phyloP scores from a whole-genome alignment of 352 stramenopile species.

The Phytopythium aichiense region DNA sequence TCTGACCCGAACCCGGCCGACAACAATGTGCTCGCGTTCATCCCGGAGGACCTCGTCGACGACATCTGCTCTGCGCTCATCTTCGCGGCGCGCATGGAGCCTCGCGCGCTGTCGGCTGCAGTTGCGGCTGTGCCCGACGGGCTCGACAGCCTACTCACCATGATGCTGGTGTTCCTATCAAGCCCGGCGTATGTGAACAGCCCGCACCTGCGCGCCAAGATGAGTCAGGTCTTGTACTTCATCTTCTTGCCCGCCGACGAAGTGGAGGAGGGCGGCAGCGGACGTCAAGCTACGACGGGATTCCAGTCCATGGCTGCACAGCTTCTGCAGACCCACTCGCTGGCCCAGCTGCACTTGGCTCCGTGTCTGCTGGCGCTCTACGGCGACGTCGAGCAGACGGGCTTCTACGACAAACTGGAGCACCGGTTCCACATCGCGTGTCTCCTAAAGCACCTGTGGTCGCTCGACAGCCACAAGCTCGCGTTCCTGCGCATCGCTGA shows the following conservation, averaged over 20 bases:
- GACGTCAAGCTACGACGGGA: slow-evolving; percentile 9
- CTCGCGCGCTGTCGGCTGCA: slow-evolving; percentile 56
- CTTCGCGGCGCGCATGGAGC: slow-evolving; percentile 86
- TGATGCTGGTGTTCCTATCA: slow-evolving; percentile 91
- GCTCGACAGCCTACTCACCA: slow-evolving; percentile 86
- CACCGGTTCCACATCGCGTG: slow-evolving; percentile 96
- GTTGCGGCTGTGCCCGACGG: slow-evolving; percentile 18
- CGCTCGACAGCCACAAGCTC: slow-evolving; percentile 90
- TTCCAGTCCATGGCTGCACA: slow-evolving; percentile 37
- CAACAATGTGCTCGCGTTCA: slow-evolving; percentile 54
- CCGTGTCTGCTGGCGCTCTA: slow-evolving; percentile 97
- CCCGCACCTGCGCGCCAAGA: slow-evolving; percentile 93
- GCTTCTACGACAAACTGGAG: slow-evolving; percentile 97
- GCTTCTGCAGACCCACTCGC: slow-evolving; percentile 53
- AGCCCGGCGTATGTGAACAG: slow-evolving; percentile 82
- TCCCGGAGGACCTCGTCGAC: slow-evolving; percentile 96
- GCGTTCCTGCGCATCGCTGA: slow-evolving; percentile 93
- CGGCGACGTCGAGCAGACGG: slow-evolving; percentile 97
- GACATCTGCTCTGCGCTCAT: slow-evolving; percentile 92
- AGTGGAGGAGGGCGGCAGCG: slow-evolving; percentile 46
- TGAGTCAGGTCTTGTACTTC: slow-evolving; percentile 95
- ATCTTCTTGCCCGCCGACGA: slow-evolving; percentile 93
- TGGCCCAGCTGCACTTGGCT: slow-evolving; percentile 88
- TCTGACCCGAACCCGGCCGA: slow-evolving; percentile 19
- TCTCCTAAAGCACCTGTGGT: slow-evolving; percentile 97